Evolutionary conservation across 805 yeast species (phyloP), one percentile per base, ranked within the genome.

Genomic region (Diddensiella transvaalensis): DNA sequence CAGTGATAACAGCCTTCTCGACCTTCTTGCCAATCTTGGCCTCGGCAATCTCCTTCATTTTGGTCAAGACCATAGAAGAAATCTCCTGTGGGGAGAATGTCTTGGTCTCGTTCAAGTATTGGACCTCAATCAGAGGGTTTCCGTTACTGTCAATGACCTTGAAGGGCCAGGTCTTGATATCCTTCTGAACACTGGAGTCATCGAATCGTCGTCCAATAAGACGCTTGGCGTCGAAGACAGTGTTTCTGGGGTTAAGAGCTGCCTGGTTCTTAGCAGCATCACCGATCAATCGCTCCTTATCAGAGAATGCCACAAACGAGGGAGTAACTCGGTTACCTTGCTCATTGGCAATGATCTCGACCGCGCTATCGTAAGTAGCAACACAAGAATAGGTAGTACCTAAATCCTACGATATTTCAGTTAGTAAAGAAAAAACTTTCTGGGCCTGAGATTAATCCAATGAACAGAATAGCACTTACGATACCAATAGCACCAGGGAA

Each of bases 401-500:
- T 75, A 87, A 79, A 80, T 90, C 98, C 38, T 35, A 17, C 17
- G 15, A 8, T 8, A n/a, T 35, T 15, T 35, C 15, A n/a, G 21
- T 18, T 17, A 35, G 8, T 10, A 17, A 10, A 18, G 17, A 35
- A 35, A 35, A 35, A 35, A 26, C 13, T 26, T 26, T 13, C 32
- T 13, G 13, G 32, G 32, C 32, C 32, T 15, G 8, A 13, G 8
- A 35, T n/a, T 6, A 6, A n/a, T n/a, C n/a, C n/a, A n/a, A n/a
- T n/a, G n/a, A n/a, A n/a, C n/a, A n/a, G n/a, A n/a, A 8, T n/a
- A 35, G 8, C 21, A 35, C 38, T 35, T 35, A 35, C 38, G 83
- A 91, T 91, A 85, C 99, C 99, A 72, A 88, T 86, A 76, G 93
- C 93, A 85, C 97, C 97, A 83, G 90, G 93, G 85, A 86, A 89